These are phyloP conservation scores for Zea luxurians DNA, from an alignment of 176 grass and related monocot genomes.

Conservation along the genomic window DNA sequence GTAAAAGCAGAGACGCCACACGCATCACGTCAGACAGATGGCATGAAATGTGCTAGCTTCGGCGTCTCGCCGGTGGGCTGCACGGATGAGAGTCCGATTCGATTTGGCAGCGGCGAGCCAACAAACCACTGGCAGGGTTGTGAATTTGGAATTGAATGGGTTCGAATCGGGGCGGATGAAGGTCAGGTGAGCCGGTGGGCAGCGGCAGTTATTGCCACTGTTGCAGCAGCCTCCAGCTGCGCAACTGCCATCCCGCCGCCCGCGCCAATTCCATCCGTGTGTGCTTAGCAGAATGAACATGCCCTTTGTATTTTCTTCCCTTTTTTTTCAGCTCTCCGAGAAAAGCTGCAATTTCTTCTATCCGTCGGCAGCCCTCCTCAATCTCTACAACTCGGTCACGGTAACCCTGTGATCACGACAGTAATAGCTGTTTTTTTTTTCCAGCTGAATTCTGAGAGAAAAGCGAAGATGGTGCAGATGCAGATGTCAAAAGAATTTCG, in stretches of 20 bases:
- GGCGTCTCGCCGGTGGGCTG: not conserved
- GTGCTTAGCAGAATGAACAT: not conserved
- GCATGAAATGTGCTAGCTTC: not conserved
- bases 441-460: not conserved
- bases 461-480: not conserved
- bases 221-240: not conserved
- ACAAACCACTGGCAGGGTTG: not conserved
- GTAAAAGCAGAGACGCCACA: too few relatives aligned
- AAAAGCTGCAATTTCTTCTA: not conserved
- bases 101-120: slow-evolving; percentile 18
- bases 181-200: not conserved
- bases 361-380: not conserved
- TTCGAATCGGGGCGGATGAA: not conserved
- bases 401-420: not conserved
- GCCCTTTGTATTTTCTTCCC: not conserved
- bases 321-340: not conserved
- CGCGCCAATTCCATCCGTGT: slow-evolving; percentile 12
- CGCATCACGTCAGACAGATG: too few relatives aligned
- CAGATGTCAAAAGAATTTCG: slow-evolving; percentile 35
- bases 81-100: not conserved
- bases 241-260: not conserved
- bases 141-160: slow-evolving; percentile 20
- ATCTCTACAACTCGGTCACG: not conserved
- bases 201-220: slow-evolving; percentile 35
- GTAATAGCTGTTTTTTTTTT: not conserved